Evolutionary conservation across 2,329 filamentous ascomycete genomes (phyloP).

Genomic region (Didymella lethalis): DNA sequence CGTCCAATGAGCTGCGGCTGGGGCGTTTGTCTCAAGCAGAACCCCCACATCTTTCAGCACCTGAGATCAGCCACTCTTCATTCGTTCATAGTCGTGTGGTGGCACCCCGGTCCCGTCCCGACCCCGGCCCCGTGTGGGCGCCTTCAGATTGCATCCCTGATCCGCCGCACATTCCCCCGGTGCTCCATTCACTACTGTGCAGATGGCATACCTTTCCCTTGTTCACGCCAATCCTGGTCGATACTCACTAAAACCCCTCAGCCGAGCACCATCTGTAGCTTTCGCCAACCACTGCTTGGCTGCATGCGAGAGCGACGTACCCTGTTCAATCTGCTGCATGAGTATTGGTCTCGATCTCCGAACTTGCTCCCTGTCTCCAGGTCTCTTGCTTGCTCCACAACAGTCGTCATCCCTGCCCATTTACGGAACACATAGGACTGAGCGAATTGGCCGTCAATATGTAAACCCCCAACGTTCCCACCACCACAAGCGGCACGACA

Average conservation of each 20-base stretch:
- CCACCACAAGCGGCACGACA: slow-evolving; percentile 35
- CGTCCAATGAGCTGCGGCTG: slow-evolving; percentile 38
- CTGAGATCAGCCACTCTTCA: slow-evolving; percentile 37
- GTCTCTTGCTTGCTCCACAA: slow-evolving; percentile 43
- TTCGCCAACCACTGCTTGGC: slow-evolving; percentile 42
- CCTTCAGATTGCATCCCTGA: slow-evolving; percentile 40
- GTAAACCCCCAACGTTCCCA: slow-evolving; percentile 46
- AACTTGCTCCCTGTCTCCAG: slow-evolving; percentile 39
- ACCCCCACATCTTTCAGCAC: slow-evolving; percentile 45
- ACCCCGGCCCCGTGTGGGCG: slow-evolving; percentile 32
- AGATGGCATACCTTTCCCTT: slow-evolving; percentile 29
- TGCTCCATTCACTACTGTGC: slow-evolving; percentile 34
- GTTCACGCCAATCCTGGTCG: slow-evolving; percentile 33
- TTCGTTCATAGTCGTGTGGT: slow-evolving; percentile 40
- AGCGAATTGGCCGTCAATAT: slow-evolving; percentile 44
- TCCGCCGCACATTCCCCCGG: slow-evolving; percentile 36
- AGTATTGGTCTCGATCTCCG: slow-evolving; percentile 43
- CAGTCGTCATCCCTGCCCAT: slow-evolving; percentile 46
- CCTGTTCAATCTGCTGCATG: slow-evolving; percentile 45
- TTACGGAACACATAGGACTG: slow-evolving; percentile 41
- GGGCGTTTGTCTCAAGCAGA: slow-evolving; percentile 34
- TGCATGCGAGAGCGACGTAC: slow-evolving; percentile 44
- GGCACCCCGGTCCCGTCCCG: slow-evolving; percentile 37
- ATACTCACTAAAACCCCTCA: slow-evolving; percentile 44
- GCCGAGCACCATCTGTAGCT: slow-evolving; percentile 38